These are phyloP conservation scores for Sugiyamaella americana DNA, from an alignment of 805 yeast genomes.

Conservation along the genomic window DNA sequence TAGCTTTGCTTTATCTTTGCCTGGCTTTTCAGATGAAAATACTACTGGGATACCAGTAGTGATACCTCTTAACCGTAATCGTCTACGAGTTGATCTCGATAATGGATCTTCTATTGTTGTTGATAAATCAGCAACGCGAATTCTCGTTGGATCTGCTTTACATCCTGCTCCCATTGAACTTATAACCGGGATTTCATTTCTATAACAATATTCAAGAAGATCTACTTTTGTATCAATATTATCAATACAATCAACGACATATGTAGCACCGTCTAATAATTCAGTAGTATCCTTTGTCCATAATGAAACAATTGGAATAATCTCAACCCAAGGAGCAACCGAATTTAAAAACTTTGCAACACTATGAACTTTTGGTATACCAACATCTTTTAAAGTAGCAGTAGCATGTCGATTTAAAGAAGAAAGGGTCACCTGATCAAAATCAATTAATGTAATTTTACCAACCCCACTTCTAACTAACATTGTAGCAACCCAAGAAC, in stretches of 20 bases:
- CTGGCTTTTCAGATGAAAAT: constrained; percentile 94
- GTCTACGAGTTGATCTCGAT: constrained; percentile 78
- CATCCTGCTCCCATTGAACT: constrained; percentile 98
- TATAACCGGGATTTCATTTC: constrained; percentile 57
- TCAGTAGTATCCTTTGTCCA: constrained; percentile 63
- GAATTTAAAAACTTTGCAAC: constrained; percentile 57
- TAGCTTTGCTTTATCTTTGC: constrained; percentile 83
- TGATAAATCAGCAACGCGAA: constrained; percentile 83
- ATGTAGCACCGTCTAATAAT: constrained; percentile 56
- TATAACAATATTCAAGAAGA: constrained; percentile 64
- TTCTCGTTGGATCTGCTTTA: constrained; percentile 89
- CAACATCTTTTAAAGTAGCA: constrained; percentile 88
- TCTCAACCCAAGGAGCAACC: constrained; percentile 90
- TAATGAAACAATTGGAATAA: constrained; percentile 70
- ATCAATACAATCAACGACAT: constrained; percentile 91
- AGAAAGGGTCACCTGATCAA: constrained; percentile 91
- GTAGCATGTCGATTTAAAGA: constrained; percentile 92
- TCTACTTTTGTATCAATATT: constrained; percentile 97
- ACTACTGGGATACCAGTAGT: constrained; percentile 73
- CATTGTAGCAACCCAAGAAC: constrained; percentile 78
- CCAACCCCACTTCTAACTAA: constrained; percentile 86
- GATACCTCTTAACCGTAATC: constrained; percentile 76
- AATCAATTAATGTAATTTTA: constrained; percentile 74
- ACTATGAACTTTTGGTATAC: constrained; percentile 82
- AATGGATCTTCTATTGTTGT: constrained; percentile 91